Evolutionary conservation across 495 filamentous ascomycete genomes (phyloP).

Genomic region (Parathielavia appendiculata): DNA sequence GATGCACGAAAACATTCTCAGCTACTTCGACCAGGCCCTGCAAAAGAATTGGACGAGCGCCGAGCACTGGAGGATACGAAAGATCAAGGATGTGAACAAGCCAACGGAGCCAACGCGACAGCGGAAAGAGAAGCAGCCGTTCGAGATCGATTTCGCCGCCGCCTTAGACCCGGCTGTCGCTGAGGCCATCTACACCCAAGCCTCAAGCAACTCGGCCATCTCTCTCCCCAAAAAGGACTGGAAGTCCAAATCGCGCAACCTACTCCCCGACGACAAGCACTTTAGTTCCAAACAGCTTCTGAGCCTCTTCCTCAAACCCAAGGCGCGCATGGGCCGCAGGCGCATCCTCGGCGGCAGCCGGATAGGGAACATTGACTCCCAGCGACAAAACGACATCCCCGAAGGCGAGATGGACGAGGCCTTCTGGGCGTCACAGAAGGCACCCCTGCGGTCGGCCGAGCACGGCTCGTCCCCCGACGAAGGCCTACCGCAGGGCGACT

Average conservation of each 20-base stretch:
- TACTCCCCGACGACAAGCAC: constrained; percentile 96
- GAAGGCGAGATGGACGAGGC: constrained; percentile 85
- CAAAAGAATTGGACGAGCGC: constrained; percentile 98
- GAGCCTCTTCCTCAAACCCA: constrained; percentile 89
- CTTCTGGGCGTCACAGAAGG: constrained; percentile 86
- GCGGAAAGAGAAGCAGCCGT: constrained; percentile 92
- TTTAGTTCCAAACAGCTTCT: constrained; percentile 92
- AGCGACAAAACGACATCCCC: constrained; percentile 50
- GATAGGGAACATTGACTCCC: constrained; percentile 29
- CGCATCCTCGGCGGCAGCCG: constrained; percentile 25
- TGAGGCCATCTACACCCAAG: constrained; percentile 80
- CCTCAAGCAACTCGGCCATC: constrained; percentile 73
- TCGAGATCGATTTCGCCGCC: constrained; percentile 84
- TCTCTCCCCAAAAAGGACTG: constrained; percentile 86
- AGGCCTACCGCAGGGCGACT: constrained; percentile 58
- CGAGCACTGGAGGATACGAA: constrained; percentile 95
- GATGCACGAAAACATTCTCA: constrained; percentile 85
- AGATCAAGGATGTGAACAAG: constrained; percentile 79
- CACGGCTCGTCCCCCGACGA: constrained; percentile 29
- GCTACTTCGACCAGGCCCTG: constrained; percentile 93
- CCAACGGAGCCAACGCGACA: constrained; percentile 50
- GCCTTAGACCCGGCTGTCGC: constrained; percentile 64
- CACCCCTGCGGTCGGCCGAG: constrained; percentile 31
- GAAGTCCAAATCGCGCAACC: constrained; percentile 87
- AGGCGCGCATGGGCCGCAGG: constrained; percentile 64